Evolutionary conservation across 2,329 filamentous ascomycete genomes (phyloP), one percentile per base, ranked within the genome.

Genomic region (Aspergillus aculeatinus): DNA sequence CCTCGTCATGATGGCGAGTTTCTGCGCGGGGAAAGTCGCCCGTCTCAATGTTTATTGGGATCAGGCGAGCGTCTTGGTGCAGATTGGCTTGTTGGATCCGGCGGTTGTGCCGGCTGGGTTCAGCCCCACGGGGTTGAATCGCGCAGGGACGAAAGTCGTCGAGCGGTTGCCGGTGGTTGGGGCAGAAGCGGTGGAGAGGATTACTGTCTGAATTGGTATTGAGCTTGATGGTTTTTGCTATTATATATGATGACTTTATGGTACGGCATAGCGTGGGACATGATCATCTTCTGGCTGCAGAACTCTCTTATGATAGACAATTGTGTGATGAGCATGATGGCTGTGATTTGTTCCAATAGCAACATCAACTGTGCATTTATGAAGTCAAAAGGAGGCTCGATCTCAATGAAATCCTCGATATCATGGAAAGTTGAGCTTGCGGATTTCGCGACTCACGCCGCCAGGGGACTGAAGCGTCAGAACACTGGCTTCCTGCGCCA

Each of bases 401-500:
- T 44, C 16, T 16, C 6, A 44, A 35, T 35, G 5, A 12, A 35
- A 14, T 5, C 16, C 23, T 54, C 33, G 49, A 23, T 50, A n/a
- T 27, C 49, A 54, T 56, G 29, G 14, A 50, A 54, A 31, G 33
- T 57, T 49, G 31, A 62, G 29, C 16, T 44, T 56, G 44, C 51
- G 60, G 19, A 79, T 69, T 21, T 74, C 68, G 48, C 66, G 61
- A 57, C 74, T 78, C 2, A 98, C 94, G 54, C 89, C 86, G 72
- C 93, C 86, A 10, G 79, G 79, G 72, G 90, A 91, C 74, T 85
- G 89, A 69, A 99, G 77, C 14, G 91, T 95, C 78, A 91, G 77
- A 0, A 90, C 85, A 3, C 93, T 92, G 2, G 89, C 94, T 69
- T 83, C 83, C 78, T 98, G 95, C 31, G 93, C 94, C 39, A 95